Evolutionary conservation across 441 rosid genomes (phyloP).

Genomic region (Daphne laureola): DNA sequence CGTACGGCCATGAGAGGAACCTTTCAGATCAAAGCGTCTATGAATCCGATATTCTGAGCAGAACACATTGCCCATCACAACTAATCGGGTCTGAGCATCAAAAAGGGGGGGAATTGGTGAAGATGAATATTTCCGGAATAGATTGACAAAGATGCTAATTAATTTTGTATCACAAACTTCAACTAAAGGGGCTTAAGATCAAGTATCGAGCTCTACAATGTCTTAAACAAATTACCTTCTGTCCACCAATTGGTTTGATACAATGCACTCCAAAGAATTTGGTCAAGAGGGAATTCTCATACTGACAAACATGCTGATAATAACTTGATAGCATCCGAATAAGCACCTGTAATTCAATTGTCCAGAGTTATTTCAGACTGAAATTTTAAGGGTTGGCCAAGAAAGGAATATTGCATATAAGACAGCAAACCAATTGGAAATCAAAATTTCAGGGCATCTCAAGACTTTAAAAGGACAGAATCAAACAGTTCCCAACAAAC

Average conservation of each 20-base stretch:
- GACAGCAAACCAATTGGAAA: background rate
- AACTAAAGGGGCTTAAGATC: background rate
- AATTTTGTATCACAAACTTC: background rate
- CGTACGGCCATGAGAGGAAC: slow-evolving; percentile 48
- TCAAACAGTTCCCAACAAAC: slow-evolving; percentile 3
- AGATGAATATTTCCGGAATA: slow-evolving; percentile 1
- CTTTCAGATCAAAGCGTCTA: slow-evolving; percentile 36
- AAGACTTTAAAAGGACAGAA: background rate
- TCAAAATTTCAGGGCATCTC: background rate
- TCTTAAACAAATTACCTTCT: slow-evolving; percentile 27
- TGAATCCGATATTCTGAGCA: slow-evolving; percentile 41
- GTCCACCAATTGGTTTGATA: slow-evolving; percentile 49
- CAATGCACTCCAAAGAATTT: slow-evolving; percentile 52
- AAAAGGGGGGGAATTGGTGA: background rate
- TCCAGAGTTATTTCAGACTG: background rate
- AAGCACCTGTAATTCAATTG: slow-evolving; percentile 30
- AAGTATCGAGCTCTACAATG: slow-evolving; percentile 3
- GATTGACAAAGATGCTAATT: slow-evolving; percentile 3
- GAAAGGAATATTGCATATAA: background rate
- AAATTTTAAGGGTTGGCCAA: background rate
- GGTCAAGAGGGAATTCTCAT: slow-evolving; percentile 38
- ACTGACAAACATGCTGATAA: slow-evolving; percentile 36
- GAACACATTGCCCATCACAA: slow-evolving; percentile 44
- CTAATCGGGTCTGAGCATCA: slow-evolving; percentile 29
- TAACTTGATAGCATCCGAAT: slow-evolving; percentile 45